A percentile compares a stretch with the other conserved stretches of the same genome.
These are phyloP conservation scores for Cryptococcus sp. DNA, from an alignment of 1,284 basidiomycete species.

Conservation along the genomic window DNA sequence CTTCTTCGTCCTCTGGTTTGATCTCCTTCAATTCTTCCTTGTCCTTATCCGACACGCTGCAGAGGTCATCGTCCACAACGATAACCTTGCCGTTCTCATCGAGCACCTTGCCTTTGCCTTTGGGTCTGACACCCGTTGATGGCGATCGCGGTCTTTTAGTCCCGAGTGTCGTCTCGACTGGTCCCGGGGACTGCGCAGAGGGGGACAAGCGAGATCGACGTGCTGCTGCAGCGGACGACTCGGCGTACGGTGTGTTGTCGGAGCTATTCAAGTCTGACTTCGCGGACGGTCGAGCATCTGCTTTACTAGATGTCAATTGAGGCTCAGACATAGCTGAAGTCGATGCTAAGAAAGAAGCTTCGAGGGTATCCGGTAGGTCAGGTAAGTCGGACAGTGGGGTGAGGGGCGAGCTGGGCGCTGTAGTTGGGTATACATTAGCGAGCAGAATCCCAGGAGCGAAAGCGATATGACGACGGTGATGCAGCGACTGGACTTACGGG, in stretches of 20 bases:
- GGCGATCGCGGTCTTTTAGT: background rate
- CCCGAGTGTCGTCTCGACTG: background rate
- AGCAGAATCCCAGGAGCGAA: background rate
- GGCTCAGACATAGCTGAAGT: background rate
- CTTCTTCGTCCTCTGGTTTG: constrained; percentile 8
- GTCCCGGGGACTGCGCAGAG: constrained; percentile 3
- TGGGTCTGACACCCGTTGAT: background rate
- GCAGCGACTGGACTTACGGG: background rate
- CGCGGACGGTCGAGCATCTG: background rate
- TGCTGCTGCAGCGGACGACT: constrained; percentile 17
- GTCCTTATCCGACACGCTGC: constrained; percentile 3
- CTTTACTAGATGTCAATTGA: background rate
- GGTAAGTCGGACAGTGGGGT: constrained; percentile 31
- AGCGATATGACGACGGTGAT: background rate
- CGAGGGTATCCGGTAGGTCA: constrained; percentile 13
- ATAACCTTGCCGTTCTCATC: constrained; percentile 4
- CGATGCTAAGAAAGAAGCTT: constrained; percentile 4
- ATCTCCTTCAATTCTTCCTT: constrained; percentile 6
- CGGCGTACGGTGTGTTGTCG: constrained; percentile 12
- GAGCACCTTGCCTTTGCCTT: background rate
- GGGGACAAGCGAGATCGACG: constrained; percentile 4
- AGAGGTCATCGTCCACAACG: constrained; percentile 4
- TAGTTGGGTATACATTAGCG: background rate
- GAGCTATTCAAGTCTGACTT: background rate
- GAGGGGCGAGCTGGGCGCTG: constrained; percentile 27